Percentiles rank a stretch among this genome's conserved stretches.
Conservation (phyloP, 345 rosid species). For the Eucalyptus pauciflora region DNA sequence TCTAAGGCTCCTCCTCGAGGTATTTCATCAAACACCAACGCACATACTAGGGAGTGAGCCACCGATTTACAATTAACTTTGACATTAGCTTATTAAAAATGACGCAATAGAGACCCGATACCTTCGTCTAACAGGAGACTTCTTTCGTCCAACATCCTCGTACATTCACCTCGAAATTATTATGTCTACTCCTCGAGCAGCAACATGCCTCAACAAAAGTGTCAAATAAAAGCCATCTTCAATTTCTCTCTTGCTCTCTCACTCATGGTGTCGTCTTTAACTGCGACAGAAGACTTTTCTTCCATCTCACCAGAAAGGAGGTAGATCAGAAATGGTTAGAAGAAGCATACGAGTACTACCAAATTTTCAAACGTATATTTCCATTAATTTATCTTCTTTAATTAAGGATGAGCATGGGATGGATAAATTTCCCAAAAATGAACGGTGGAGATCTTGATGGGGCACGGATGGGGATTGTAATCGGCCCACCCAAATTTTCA, state of each 20-base stretch:
- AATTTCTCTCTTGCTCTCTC: neutral
- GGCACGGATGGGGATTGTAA: too few relatives aligned
- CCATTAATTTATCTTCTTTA: neutral
- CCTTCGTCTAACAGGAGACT: neutral
- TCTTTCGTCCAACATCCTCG: neutral
- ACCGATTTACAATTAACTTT: neutral
- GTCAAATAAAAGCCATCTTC: neutral
- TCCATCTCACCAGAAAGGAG: neutral
- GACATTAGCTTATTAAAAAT: neutral
- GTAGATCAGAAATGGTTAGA: neutral
- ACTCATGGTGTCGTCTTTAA: neutral
- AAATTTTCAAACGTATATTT: neutral
- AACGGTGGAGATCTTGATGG: too few relatives aligned
- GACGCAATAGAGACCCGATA: neutral
- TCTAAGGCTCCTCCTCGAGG: neutral
- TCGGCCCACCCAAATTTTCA: neutral
- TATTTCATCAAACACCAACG: neutral
- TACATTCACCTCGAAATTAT: neutral
- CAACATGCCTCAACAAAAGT: neutral
- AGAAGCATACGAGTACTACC: neutral
- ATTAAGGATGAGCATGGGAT: too few relatives aligned
- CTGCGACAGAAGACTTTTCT: neutral
- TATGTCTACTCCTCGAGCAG: neutral
- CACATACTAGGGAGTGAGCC: fast-evolving
- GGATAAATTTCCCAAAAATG: too few relatives aligned